Base-by-base conservation (phyloP, 805 yeast species). In the Blastobotrys mokoenaii region DNA sequence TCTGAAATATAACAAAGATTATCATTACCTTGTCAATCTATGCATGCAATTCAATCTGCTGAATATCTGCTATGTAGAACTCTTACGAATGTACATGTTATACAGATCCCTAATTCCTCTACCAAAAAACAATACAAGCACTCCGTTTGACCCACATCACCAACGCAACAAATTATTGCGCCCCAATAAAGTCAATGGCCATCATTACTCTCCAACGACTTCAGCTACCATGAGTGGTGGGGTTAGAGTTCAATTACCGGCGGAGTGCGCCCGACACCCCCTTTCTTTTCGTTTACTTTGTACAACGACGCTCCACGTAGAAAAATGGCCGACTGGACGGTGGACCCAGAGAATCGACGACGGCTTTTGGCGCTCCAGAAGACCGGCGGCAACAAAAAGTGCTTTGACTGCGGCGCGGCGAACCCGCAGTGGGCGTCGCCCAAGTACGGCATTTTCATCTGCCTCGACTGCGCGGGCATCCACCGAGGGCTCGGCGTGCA, bases 361-460 rank as follows among this genome's bases (percentile, higher is more conserved):
- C 58, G 63, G 49, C 60, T 65, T 43, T 52, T 62, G 54, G 79
- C 79, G 37, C 68, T 90, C 49, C 97, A 90, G 60, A 87, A 87
- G 61, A 70, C 71, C 40, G 95, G 90, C 22, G 82, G 71, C 11
- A 87, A 88, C 70, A 87, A 83, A 68, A 81, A 78, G 63, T 93
- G 98, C 66, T 83, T 87, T 64, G 98, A 93, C 64, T 93, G 98
- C 66, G 73, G 70, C 33, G 95, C 97, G 1, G 96, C 95, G 48
- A 90, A 89, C 62, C 98, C 98, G 8, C 98, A 93, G 65, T 93
- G 98, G 98, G 97, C 97, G 1, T 87, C 96, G 11, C 97, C 97
- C 32, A 93, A 93, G 65, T 88, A 90, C 67, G 98, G 98, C 49
- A 84, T 93, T 49, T 93, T 89, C 66, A 90, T 93, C 60, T 93